These are phyloP conservation scores for Gastroboletus turbinatus DNA, from an alignment of 1,284 basidiomycete genomes.

Conservation along the genomic window DNA sequence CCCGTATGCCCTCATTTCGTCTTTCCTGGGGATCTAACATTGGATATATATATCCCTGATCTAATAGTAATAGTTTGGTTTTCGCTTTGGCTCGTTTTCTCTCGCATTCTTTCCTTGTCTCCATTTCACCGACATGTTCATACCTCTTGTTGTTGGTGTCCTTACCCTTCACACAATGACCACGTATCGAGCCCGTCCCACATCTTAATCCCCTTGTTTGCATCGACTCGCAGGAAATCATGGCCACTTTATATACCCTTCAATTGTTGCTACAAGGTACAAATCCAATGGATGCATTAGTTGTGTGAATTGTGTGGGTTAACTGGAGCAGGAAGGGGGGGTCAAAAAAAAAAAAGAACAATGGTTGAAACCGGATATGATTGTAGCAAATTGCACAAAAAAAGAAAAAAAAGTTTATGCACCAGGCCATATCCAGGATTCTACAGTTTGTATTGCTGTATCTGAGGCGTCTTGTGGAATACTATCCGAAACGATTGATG, in stretches of 20 bases:
- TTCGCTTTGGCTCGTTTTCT: background rate
- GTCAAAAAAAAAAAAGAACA: conserved; percentile 5
- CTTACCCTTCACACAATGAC: conserved; percentile 2
- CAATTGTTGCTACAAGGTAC: conserved; percentile 45
- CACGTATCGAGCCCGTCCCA: conserved; percentile 9
- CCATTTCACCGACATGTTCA: conserved; percentile 2
- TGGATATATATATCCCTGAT: conserved; percentile 27
- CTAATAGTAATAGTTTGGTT: conserved; percentile 30
- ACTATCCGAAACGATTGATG: conserved; percentile 38
- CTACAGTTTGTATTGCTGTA: conserved; percentile 58
- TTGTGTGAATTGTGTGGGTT: conserved; percentile 25
- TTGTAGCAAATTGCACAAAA: conserved; percentile 7
- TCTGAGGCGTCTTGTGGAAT: conserved; percentile 63
- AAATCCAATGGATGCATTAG: conserved; percentile 43
- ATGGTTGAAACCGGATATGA: conserved; percentile 18
- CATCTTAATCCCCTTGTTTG: conserved; percentile 14
- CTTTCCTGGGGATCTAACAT: conserved; percentile 15
- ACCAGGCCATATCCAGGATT: conserved; percentile 61
- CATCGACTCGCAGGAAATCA: conserved; percentile 25
- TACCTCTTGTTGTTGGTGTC: conserved; percentile 17
- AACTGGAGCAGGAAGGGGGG: conserved; percentile 6
- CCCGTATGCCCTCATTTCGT: conserved; percentile 1
- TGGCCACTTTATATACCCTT: conserved; percentile 37
- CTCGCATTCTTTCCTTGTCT: background rate
- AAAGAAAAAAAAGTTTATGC: conserved; percentile 17